Evolutionary conservation across 345 rosid species (phyloP).

Genomic region (Ricinus communis): DNA sequence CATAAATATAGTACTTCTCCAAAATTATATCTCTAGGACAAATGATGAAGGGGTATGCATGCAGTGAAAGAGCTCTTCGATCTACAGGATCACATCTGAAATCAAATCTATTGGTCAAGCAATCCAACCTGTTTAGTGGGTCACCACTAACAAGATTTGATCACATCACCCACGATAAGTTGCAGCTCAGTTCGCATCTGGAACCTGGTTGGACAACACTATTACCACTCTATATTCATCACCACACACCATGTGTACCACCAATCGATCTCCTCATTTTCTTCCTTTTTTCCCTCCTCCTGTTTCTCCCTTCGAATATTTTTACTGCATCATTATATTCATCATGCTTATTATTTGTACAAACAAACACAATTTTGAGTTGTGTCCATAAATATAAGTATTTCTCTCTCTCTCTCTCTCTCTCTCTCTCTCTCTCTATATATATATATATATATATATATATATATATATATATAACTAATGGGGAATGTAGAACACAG

Average conservation of each 20-base stretch:
- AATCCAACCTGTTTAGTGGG: conserved; percentile 9
- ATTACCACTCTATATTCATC: not conserved
- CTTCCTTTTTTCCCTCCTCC: not conserved
- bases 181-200: conserved; percentile 10
- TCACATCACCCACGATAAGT: conserved; percentile 18
- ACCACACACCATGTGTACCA: conserved; percentile 9
- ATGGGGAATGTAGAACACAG: no score
- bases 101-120: not conserved
- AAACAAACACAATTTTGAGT: no score
- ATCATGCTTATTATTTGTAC: no score
- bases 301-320: no score
- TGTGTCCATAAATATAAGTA: no score
- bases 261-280: not conserved
- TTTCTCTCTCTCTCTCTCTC: no score
- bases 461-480: no score
- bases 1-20: no score
- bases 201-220: conserved; percentile 20
- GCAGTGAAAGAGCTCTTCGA: not conserved
- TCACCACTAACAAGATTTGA: conserved; percentile 9
- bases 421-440: no score
- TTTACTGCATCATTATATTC: no score
- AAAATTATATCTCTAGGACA: not conserved
- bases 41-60: not conserved
- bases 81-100: not conserved
- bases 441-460: no score